Conservation (phyloP, 495 filamentous ascomycete species). For the Beverwykella pulmonaria region DNA sequence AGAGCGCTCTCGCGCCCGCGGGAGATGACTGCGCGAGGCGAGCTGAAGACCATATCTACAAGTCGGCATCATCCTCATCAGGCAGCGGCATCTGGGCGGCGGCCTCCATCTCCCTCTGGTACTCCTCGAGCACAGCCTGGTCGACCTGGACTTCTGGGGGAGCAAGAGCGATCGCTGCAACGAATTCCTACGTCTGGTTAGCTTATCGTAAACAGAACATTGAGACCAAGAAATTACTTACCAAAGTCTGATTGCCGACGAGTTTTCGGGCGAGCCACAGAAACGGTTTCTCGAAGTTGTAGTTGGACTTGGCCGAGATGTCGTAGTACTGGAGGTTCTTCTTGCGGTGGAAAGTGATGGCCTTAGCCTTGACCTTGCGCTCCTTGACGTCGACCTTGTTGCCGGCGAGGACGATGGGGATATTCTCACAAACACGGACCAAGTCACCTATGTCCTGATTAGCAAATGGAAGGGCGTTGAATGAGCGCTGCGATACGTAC, state of each 20-base stretch:
- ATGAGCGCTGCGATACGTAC: slow-evolving; percentile 61
- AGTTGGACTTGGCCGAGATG: slow-evolving; percentile 99
- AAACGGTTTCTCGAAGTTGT: slow-evolving; percentile 99
- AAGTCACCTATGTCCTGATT: slow-evolving; percentile 75
- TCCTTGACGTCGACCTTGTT: slow-evolving; percentile 99
- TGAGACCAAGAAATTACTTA: slow-evolving; percentile 54
- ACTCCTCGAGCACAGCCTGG: slow-evolving; percentile 74
- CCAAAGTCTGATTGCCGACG: slow-evolving; percentile 87
- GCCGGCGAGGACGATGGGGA: slow-evolving; percentile 96
- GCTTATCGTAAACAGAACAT: slow-evolving; percentile 13
- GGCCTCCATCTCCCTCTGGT: slow-evolving; percentile 84
- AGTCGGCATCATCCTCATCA: slow-evolving; percentile 88
- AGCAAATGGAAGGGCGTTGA: slow-evolving; percentile 12
- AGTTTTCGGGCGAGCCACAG: slow-evolving; percentile 99
- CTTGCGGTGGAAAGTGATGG: slow-evolving; percentile 99
- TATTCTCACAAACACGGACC: slow-evolving; percentile 99
- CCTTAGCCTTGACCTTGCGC: slow-evolving; percentile 99
- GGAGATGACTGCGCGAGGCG: not conserved
- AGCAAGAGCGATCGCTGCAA: slow-evolving; percentile 89
- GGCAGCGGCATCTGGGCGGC: slow-evolving; percentile 85
- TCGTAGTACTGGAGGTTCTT: slow-evolving; percentile 99
- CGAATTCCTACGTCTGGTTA: slow-evolving; percentile 75
- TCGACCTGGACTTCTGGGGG: slow-evolving; percentile 91
- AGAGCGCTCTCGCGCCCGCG: not conserved
- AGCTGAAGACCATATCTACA: slow-evolving; percentile 50